These are phyloP conservation scores for Alternaria solani DNA, from an alignment of 2,329 filamentous ascomycete species.

Conservation along the genomic window DNA sequence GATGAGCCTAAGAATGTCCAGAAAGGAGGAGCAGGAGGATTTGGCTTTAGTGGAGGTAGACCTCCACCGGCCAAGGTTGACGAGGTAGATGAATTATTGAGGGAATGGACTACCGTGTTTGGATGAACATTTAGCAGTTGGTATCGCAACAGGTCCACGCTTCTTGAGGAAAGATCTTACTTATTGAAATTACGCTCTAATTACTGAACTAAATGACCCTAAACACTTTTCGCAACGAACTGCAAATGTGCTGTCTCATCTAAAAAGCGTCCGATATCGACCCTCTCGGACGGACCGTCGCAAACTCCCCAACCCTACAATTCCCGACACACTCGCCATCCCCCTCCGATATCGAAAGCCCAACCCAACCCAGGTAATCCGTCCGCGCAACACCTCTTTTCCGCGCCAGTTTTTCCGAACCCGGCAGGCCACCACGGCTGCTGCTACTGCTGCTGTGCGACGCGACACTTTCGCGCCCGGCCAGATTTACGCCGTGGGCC, in stretches of 20 bases:
- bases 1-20: no score
- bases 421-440: background rate
- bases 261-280: background rate
- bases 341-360: slow-evolving; percentile 6
- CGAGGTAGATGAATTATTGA: slow-evolving; percentile 33
- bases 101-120: slow-evolving; percentile 32
- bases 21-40: no score
- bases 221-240: no score
- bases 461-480: slow-evolving; percentile 1
- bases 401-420: slow-evolving; percentile 1
- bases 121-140: background rate
- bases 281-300: background rate
- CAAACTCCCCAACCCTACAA: background rate
- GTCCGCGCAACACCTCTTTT: background rate
- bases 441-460: background rate
- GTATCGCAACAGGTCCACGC: background rate
- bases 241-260: background rate
- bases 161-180: background rate
- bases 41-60: no score
- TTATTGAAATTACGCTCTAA: background rate
- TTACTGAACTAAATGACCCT: background rate
- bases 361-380: background rate
- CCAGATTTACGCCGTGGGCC: background rate
- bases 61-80: background rate
- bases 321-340: slow-evolving; percentile 2